Conservation (phyloP, 495 filamentous ascomycete genomes). For the Aspergillus homomorphus region DNA sequence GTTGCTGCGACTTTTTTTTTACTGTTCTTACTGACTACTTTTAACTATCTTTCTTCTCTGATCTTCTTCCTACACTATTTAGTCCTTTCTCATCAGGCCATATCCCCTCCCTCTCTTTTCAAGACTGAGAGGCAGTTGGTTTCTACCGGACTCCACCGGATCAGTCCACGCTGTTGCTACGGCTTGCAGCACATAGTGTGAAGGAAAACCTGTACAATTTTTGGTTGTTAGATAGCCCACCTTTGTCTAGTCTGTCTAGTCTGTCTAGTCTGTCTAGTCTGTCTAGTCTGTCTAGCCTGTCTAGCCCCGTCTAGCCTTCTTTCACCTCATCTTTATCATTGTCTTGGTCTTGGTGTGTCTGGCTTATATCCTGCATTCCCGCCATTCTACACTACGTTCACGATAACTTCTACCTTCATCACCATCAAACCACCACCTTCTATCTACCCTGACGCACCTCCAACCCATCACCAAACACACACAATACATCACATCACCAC, state of each 20-base stretch:
- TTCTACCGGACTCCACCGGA: slow-evolving; percentile 2
- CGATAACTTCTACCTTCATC: neutral
- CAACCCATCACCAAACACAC: neutral
- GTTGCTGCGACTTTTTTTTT: slow-evolving; percentile 11
- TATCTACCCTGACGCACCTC: neutral
- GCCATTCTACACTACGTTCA: neutral
- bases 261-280: too few species aligned
- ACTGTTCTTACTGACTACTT: neutral
- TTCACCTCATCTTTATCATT: neutral
- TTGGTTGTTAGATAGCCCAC: neutral
- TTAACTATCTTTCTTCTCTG: slow-evolving; percentile 4
- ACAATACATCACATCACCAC: neutral
- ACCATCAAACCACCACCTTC: neutral
- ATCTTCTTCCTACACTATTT: too few species aligned
- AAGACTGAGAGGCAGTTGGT: neutral
- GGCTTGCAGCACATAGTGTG: neutral
- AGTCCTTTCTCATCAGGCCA: slow-evolving; percentile 12
- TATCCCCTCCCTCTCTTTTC: slow-evolving; percentile 9
- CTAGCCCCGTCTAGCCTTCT: too few species aligned
- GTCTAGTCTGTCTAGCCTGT: too few species aligned
- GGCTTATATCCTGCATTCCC: neutral
- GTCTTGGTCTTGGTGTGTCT: neutral
- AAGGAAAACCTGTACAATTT: neutral
- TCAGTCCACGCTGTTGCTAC: slow-evolving; percentile 2
- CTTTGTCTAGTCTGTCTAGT: too few species aligned